Percentiles rank a stretch among this genome's conserved stretches.
Evolutionary conservation across 108 stramenopile genomes (phyloP).

Genomic region (Schizochytrium sp.): DNA sequence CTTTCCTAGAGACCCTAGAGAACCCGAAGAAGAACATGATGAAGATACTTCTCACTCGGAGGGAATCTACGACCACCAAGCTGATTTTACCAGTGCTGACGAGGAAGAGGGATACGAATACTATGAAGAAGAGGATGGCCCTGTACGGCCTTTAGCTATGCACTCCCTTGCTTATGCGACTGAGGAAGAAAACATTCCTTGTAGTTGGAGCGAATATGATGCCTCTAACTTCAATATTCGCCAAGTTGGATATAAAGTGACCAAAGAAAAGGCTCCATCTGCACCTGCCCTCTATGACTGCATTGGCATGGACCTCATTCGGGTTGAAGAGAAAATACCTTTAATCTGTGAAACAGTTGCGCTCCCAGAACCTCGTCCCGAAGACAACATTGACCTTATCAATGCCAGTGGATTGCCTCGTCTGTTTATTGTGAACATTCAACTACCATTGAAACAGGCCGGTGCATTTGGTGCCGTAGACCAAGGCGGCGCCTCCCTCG

Average conservation of each 20-base stretch:
- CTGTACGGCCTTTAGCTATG: not conserved
- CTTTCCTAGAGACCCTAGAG: no score
- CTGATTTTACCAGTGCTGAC: no score
- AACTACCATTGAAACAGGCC: conserved; percentile 18
- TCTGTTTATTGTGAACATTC: conserved; percentile 37
- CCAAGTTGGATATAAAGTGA: not conserved
- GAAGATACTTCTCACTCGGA: no score
- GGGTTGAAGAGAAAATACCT: not conserved
- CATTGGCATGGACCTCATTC: conserved; percentile 27
- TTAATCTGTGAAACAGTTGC: not conserved
- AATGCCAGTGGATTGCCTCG: conserved; percentile 26
- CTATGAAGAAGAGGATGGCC: not conserved
- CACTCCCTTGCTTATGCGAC: not conserved
- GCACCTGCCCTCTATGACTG: not conserved
- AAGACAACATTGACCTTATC: conserved; percentile 44
- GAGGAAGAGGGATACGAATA: not conserved
- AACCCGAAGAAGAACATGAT: no score
- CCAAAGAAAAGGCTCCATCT: not conserved
- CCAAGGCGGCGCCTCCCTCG: not conserved
- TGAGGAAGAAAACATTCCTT: not conserved
- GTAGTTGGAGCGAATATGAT: not conserved
- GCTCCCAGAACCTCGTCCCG: conserved; percentile 3
- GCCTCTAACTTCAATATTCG: not conserved
- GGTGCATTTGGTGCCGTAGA: not conserved
- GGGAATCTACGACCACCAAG: no score